Conservation (phyloP, 495 filamentous ascomycete species). For the Daldinia caldariorum region DNA sequence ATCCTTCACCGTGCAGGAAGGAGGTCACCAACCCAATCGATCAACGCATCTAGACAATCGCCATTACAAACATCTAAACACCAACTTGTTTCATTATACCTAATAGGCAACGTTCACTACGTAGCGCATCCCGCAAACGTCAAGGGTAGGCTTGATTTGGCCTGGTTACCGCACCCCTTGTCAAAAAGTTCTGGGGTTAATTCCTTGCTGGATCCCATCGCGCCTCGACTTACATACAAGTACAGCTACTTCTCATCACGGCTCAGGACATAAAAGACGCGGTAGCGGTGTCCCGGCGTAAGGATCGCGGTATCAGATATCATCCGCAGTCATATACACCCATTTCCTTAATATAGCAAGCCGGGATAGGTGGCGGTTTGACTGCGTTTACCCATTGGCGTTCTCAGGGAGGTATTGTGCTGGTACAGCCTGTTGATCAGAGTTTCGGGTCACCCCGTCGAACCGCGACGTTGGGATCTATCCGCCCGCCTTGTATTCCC, state of each 20-base stretch:
- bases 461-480: slow-evolving; percentile 51
- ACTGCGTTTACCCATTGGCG: slow-evolving; percentile 40
- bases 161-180: slow-evolving; percentile 35
- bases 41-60: slow-evolving; percentile 29
- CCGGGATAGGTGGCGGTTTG: slow-evolving; percentile 39
- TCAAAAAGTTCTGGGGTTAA: slow-evolving; percentile 32
- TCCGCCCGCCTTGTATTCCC: slow-evolving; percentile 50
- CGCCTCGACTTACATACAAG: slow-evolving; percentile 34
- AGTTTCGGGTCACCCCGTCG: slow-evolving; percentile 51
- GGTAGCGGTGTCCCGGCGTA: slow-evolving; percentile 24
- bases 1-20: slow-evolving; percentile 16
- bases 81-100: slow-evolving; percentile 35
- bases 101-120: slow-evolving; percentile 32
- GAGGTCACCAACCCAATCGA: slow-evolving; percentile 29
- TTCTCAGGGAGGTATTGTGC: slow-evolving; percentile 32
- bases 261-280: slow-evolving; percentile 14
- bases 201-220: slow-evolving; percentile 37
- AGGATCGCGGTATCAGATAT: slow-evolving; percentile 32
- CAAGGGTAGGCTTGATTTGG: slow-evolving; percentile 36
- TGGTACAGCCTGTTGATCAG: slow-evolving; percentile 49
- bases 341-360: slow-evolving; percentile 37
- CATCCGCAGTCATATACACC: slow-evolving; percentile 32
- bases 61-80: slow-evolving; percentile 14
- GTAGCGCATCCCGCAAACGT: slow-evolving; percentile 44
- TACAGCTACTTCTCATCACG: slow-evolving; percentile 34